phyloP scores from a whole-genome alignment of 257 asterid species.

The Solanum chmielewskii region DNA sequence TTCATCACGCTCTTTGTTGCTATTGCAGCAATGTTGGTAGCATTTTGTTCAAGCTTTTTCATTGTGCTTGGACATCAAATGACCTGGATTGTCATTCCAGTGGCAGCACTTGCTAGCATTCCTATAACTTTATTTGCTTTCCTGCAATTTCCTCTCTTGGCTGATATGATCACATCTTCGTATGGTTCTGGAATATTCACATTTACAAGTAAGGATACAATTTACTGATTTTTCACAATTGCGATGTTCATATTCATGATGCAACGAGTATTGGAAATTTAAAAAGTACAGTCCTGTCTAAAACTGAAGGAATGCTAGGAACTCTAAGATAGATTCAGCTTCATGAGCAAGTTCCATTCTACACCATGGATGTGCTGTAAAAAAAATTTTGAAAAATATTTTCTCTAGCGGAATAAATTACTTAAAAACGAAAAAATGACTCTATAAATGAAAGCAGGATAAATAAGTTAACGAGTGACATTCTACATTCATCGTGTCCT shows the following conservation, averaged over 20 bases:
- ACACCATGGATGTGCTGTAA: neutral
- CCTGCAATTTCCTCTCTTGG: conserved; percentile 19
- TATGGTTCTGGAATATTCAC: conserved; percentile 16
- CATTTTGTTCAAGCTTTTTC: conserved; percentile 20
- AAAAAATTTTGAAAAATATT: neutral
- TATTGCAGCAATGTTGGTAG: conserved; percentile 19
- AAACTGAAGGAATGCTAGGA: neutral
- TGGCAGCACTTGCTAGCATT: conserved; percentile 11
- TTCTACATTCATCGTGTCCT: neutral
- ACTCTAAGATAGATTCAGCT: neutral
- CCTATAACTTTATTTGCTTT: conserved; percentile 16
- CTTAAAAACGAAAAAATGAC: neutral
- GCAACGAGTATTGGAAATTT: neutral
- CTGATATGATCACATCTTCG: conserved; percentile 16
- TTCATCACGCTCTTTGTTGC: conserved; percentile 18
- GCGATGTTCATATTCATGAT: neutral
- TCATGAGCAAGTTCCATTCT: neutral
- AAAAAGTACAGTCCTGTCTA: neutral
- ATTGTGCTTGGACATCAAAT: conserved; percentile 8
- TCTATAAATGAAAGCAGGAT: no score
- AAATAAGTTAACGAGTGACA: neutral
- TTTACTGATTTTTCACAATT: neutral
- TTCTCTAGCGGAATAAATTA: neutral
- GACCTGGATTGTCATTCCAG: conserved; percentile 12
- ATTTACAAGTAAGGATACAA: neutral